Conservation (phyloP, 2,329 filamentous ascomycete species). For the Xylaria sp. region DNA sequence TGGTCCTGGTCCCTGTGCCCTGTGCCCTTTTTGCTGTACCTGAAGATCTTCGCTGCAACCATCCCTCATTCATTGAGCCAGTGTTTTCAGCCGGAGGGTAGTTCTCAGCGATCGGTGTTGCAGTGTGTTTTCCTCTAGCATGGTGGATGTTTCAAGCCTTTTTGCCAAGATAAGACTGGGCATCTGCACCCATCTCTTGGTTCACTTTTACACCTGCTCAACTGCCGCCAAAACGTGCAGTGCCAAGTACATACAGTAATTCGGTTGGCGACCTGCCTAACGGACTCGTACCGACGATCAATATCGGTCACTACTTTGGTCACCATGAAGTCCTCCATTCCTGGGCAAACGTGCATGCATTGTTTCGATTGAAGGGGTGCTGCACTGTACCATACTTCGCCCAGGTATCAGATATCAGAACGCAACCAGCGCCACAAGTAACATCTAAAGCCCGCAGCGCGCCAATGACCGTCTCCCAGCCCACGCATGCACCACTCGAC, state of each 20-base stretch:
- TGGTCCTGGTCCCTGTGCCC: constrained; percentile 10
- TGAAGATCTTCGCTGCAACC: constrained; percentile 48
- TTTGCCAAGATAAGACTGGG: constrained; percentile 31
- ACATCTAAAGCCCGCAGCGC: constrained; percentile 9
- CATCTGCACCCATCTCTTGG: constrained; percentile 27
- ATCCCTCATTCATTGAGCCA: constrained; percentile 31
- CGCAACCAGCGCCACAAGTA: constrained; percentile 19
- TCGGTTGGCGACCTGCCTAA: background rate
- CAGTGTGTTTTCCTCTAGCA: constrained; percentile 19
- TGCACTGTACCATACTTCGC: background rate
- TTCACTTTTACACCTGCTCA: background rate
- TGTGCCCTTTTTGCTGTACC: constrained; percentile 38
- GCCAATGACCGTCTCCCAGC: constrained; percentile 10
- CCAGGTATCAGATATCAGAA: constrained; percentile 27
- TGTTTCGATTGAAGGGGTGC: constrained; percentile 7
- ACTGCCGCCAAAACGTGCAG: constrained; percentile 28
- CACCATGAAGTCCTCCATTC: constrained; percentile 3
- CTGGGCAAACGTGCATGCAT: constrained; percentile 4
- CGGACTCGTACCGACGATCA: background rate
- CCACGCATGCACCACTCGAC: constrained; percentile 16
- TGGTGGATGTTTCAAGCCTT: constrained; percentile 10
- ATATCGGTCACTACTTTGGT: constrained; percentile 2
- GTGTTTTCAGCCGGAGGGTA: constrained; percentile 34
- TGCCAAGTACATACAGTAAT: constrained; percentile 16
- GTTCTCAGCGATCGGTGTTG: constrained; percentile 39